Conservation (phyloP, 2,329 filamentous ascomycete genomes). For the Fusarium falciforme region DNA sequence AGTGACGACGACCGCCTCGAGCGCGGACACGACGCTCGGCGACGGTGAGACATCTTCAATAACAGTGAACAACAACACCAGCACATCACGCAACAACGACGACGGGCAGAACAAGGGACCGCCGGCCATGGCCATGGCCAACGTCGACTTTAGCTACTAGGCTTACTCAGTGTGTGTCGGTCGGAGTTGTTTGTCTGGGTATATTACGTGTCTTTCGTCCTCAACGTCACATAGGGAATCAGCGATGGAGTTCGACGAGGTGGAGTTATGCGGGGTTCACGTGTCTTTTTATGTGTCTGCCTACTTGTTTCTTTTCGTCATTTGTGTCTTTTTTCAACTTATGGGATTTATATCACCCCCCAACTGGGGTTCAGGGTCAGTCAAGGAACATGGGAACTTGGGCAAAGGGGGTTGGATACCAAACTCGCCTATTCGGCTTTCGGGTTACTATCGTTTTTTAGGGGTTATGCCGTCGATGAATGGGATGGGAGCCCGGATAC, state of each 20-base stretch:
- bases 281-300: conserved; percentile 21
- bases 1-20: conserved; percentile 59
- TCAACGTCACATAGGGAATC: conserved; percentile 46
- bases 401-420: conserved; percentile 36
- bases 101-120: conserved; percentile 61
- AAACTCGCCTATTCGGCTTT: conserved; percentile 24
- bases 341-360: conserved; percentile 28
- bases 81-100: conserved; percentile 47
- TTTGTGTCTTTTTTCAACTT: conserved; percentile 6
- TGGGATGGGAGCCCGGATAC: conserved; percentile 40
- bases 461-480: conserved; percentile 43
- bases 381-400: conserved; percentile 21
- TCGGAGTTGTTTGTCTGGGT: conserved; percentile 39
- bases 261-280: conserved; percentile 42
- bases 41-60: conserved; percentile 55
- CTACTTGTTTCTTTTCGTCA: conserved; percentile 27
- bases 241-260: conserved; percentile 49
- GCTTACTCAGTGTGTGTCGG: conserved; percentile 4
- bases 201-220: conserved; percentile 41
- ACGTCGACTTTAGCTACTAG: conserved; percentile 74
- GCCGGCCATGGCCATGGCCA: conserved; percentile 67
- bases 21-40: conserved; percentile 54
- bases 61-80: conserved; percentile 50
- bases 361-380: conserved; percentile 27
- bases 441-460: conserved; percentile 35